Conservation (phyloP, 345 rosid species). For the Citrus hindsii region DNA sequence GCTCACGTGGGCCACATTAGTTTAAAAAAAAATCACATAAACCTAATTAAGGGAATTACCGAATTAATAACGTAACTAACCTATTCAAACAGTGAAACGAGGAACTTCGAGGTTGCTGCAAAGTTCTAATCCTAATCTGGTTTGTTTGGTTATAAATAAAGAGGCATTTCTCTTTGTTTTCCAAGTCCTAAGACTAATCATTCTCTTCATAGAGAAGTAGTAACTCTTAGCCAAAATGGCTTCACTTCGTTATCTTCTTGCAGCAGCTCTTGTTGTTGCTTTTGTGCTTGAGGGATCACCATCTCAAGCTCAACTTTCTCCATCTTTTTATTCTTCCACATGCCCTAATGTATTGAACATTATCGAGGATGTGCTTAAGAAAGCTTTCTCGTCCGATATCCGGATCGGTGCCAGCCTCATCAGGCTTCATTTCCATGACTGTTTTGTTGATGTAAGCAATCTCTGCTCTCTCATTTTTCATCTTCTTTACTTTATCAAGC, state of each 20-base stretch:
- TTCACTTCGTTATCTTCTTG: background rate
- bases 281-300: constrained; percentile 14
- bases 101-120: too few species aligned
- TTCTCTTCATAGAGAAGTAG: background rate
- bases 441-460: constrained; percentile 30
- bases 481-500: too few species aligned
- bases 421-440: constrained; percentile 52
- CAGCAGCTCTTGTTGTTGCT: background rate
- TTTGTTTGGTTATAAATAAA: background rate
- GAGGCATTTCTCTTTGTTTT: background rate
- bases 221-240: background rate
- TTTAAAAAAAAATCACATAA: too few species aligned
- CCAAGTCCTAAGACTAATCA: too few species aligned
- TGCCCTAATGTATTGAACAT: constrained; percentile 28
- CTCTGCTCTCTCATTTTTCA: too few species aligned
- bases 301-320: constrained; percentile 20
- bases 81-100: background rate
- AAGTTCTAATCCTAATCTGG: too few species aligned
- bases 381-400: constrained; percentile 22
- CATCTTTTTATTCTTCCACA: constrained; percentile 27
- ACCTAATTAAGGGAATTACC: too few species aligned
- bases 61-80: too few species aligned
- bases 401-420: constrained; percentile 40
- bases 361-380: constrained; percentile 4
- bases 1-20: too few species aligned